Percentiles rank a stretch among this genome's conserved stretches.
Evolutionary conservation across 352 stramenopile genomes (phyloP).

Genomic region (Phytophthora pini): DNA sequence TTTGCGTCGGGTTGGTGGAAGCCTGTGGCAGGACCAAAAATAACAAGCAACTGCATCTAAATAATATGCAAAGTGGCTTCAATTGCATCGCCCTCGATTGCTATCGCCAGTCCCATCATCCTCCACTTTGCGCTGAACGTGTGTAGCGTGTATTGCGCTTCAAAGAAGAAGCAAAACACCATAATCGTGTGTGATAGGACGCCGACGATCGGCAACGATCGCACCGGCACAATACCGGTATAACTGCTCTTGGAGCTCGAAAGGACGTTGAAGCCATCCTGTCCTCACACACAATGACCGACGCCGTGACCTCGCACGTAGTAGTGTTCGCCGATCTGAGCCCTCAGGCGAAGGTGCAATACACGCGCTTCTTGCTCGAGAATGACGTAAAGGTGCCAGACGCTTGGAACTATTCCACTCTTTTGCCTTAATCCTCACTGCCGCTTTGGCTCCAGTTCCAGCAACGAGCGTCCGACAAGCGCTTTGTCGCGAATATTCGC

Average conservation of each 20-base stretch:
- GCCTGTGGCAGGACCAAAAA: background rate
- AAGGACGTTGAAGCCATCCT: conserved; percentile 12
- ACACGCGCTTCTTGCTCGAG: conserved; percentile 76
- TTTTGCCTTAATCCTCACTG: background rate
- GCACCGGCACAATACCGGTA: conserved; percentile 5
- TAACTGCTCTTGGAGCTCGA: conserved; percentile 7
- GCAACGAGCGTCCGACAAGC: conserved; percentile 52
- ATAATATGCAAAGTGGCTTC: background rate
- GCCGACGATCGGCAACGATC: background rate
- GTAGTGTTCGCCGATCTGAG: conserved; percentile 75
- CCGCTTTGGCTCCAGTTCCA: conserved; percentile 50
- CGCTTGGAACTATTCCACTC: background rate
- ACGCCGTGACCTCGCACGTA: conserved; percentile 40
- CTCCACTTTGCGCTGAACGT: background rate
- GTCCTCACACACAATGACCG: conserved; percentile 3
- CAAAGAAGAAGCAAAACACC: background rate
- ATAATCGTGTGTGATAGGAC: conserved; percentile 13
- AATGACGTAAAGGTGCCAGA: conserved; percentile 59
- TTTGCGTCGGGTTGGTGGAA: background rate
- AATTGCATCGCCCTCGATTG: background rate
- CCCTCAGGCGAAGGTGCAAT: conserved; percentile 59
- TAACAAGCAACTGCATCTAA: too few species aligned
- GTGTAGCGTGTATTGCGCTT: background rate
- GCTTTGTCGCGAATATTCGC: conserved; percentile 67
- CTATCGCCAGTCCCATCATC: background rate